Percentiles rank a stretch among this genome's conserved stretches.
Conservation (phyloP, 2,329 filamentous ascomycete genomes). For the Monilinia fructicola region DNA sequence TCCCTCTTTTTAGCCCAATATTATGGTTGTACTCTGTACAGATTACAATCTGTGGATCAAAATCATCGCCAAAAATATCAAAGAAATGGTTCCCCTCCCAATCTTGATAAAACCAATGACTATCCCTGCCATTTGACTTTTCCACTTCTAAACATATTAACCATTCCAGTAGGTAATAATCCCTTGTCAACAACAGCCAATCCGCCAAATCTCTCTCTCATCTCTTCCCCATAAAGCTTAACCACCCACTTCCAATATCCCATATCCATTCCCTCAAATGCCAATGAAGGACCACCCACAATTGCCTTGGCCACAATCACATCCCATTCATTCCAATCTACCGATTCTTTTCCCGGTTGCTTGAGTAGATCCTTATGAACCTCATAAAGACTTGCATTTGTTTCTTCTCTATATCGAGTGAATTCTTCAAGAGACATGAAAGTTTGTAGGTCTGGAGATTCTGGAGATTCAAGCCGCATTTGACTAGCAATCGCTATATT, state of each 20-base stretch:
- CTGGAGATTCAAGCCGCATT: neutral
- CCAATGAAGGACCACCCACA: conserved; percentile 1
- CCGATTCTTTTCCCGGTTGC: conserved; percentile 35
- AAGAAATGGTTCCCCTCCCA: neutral
- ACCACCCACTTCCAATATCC: conserved; percentile 45
- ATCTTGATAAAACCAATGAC: neutral
- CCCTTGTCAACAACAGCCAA: conserved; percentile 44
- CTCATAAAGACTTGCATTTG: conserved; percentile 34
- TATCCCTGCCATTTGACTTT: conserved; percentile 44
- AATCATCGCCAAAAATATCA: neutral
- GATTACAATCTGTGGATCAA: no score
- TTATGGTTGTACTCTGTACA: neutral
- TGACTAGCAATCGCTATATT: neutral
- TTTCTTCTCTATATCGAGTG: conserved; percentile 41
- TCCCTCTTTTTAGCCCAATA: neutral
- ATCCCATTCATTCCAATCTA: conserved; percentile 33
- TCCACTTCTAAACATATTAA: conserved; percentile 43
- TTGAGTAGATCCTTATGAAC: conserved; percentile 33
- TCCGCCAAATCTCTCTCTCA: conserved; percentile 45
- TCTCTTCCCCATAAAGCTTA: conserved; percentile 43
- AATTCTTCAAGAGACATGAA: conserved; percentile 47
- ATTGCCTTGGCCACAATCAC: conserved; percentile 14
- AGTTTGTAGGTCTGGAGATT: neutral
- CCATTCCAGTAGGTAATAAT: conserved; percentile 45
- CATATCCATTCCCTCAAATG: conserved; percentile 24